Conservation (phyloP, 495 filamentous ascomycete species). For the Hypoxylon cercidicola region DNA sequence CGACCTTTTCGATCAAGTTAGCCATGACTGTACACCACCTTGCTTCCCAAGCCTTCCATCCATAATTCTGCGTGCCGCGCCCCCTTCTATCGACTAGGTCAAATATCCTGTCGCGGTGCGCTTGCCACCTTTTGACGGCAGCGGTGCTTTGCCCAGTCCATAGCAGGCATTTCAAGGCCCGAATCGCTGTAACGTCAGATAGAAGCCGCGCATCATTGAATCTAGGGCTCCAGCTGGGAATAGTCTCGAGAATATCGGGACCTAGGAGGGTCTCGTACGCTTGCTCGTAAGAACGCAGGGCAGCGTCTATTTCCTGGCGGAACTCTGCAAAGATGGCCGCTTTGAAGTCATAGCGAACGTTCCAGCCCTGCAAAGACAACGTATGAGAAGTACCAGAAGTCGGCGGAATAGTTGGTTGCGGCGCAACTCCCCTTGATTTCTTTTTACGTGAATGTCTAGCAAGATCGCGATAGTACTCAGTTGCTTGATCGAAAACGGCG, state of each 20-base stretch:
- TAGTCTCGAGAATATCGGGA: constrained; percentile 84
- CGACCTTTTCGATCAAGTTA: constrained; percentile 73
- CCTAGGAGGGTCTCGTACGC: constrained; percentile 84
- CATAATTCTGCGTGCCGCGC: constrained; percentile 82
- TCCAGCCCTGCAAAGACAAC: constrained; percentile 86
- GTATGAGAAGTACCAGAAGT: constrained; percentile 84
- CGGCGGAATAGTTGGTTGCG: constrained; percentile 84
- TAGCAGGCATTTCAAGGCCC: constrained; percentile 80
- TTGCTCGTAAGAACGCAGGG: constrained; percentile 81
- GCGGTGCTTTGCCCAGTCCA: constrained; percentile 78
- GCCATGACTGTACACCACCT: constrained; percentile 86
- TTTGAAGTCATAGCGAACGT: constrained; percentile 92
- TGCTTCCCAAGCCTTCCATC: constrained; percentile 89
- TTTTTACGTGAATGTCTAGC: constrained; percentile 90
- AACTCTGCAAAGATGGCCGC: constrained; percentile 90
- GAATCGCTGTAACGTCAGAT: constrained; percentile 80
- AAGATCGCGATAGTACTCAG: constrained; percentile 91
- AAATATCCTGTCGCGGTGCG: constrained; percentile 73
- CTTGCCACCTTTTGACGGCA: constrained; percentile 79
- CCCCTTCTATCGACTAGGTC: constrained; percentile 84
- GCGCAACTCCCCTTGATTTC: constrained; percentile 74
- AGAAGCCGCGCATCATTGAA: constrained; percentile 88
- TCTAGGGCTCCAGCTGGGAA: constrained; percentile 83
- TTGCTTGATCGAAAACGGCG: constrained; percentile 70
- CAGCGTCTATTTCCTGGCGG: constrained; percentile 87